A percentile compares a stretch with the other conserved stretches of the same genome.
phyloP scores from a whole-genome alignment of 1,284 basidiomycete genomes.

The Ceratobasidium sp. region DNA sequence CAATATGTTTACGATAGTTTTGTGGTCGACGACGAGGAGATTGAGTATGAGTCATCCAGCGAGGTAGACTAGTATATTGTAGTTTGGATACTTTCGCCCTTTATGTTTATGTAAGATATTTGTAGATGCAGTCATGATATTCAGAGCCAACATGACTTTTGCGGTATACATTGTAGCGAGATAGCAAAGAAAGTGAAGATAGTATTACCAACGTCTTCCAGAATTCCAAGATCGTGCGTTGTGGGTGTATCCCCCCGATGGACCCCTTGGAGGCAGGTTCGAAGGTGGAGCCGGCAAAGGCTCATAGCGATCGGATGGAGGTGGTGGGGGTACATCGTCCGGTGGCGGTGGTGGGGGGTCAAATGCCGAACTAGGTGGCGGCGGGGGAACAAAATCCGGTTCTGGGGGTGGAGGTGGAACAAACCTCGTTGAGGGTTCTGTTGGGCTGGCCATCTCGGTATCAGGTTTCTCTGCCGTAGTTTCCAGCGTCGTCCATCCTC shows the following conservation, averaged over 20 bases:
- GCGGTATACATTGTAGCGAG: no score
- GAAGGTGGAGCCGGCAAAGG: conserved; percentile 27
- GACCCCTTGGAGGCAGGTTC: background rate
- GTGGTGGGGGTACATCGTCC: conserved; percentile 42
- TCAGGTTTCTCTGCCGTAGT: conserved; percentile 46
- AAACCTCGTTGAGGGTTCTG: background rate
- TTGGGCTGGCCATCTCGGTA: conserved; percentile 26
- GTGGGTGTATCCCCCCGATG: background rate
- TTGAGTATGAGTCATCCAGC: conserved; percentile 42
- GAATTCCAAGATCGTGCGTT: background rate
- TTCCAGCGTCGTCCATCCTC: conserved; percentile 68
- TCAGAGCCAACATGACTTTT: background rate
- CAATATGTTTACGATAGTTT: conserved; percentile 76
- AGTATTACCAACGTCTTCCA: background rate
- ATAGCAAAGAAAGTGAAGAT: background rate
- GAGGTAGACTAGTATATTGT: conserved; percentile 3
- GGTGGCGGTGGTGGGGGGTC: conserved; percentile 45
- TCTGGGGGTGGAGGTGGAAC: conserved; percentile 44
- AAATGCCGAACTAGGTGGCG: conserved; percentile 34
- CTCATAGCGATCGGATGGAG: conserved; percentile 42
- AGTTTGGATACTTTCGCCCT: background rate
- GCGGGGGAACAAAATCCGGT: conserved; percentile 29
- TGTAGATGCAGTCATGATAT: conserved; percentile 1
- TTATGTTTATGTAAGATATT: background rate
- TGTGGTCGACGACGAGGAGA: conserved; percentile 73